Percentiles rank a stretch among this genome's conserved stretches.
Conservation (phyloP, 345 rosid genomes). For the Diplotaxis tenuifolia region DNA sequence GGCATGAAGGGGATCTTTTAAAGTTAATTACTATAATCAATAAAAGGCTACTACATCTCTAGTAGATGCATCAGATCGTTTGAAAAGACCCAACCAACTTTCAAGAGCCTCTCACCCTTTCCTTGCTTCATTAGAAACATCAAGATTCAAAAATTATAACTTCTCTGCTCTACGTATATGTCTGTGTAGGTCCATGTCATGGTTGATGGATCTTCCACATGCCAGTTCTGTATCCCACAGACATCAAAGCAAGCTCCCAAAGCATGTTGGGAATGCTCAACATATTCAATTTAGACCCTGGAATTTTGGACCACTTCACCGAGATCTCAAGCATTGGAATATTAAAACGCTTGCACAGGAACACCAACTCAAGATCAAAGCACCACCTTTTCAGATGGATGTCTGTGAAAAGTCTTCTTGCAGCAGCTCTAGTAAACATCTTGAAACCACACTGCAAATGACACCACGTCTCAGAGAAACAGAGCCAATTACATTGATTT, state of each 20-base stretch:
- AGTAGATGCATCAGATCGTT: too few relatives aligned
- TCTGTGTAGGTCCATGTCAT: conserved; percentile 32
- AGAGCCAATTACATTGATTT: background rate
- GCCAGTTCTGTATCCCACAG: conserved; percentile 78
- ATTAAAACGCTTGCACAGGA: conserved; percentile 72
- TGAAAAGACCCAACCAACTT: too few relatives aligned
- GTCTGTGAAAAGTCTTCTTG: conserved; percentile 83
- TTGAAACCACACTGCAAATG: conserved; percentile 89
- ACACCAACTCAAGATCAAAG: conserved; percentile 93
- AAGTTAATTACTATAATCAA: too few relatives aligned
- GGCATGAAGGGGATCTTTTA: too few relatives aligned
- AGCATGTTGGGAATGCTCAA: conserved; percentile 96
- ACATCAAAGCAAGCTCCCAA: conserved; percentile 94
- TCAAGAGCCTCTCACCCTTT: too few relatives aligned
- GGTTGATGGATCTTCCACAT: conserved; percentile 58
- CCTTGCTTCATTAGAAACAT: too few relatives aligned
- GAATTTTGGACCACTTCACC: conserved; percentile 93
- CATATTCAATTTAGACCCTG: conserved; percentile 89
- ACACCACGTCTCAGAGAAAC: background rate
- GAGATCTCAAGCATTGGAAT: conserved; percentile 82
- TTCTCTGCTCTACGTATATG: conserved; percentile 13
- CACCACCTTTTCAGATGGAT: conserved; percentile 95
- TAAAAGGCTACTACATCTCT: too few relatives aligned
- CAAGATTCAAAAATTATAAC: background rate
- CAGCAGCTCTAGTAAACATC: conserved; percentile 99